Base-by-base conservation (phyloP, 2,329 filamentous ascomycete genomes). In the Neurospora crassa region DNA sequence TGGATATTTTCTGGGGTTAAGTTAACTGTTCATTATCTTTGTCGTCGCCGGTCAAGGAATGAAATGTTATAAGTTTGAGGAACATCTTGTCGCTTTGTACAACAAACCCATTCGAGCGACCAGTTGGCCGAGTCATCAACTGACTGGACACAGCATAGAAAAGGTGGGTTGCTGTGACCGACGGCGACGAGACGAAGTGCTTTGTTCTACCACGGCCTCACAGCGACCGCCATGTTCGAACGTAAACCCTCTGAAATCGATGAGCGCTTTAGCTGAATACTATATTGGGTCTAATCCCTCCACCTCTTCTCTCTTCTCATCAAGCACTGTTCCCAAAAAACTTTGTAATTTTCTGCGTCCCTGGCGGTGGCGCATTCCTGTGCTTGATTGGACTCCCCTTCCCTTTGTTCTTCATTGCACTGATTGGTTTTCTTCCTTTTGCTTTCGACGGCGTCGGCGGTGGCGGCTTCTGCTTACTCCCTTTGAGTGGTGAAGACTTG, bases 281-380 rank as follows among this genome's bases (percentile, higher is more conserved):
- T 40, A 10, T 40, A 11, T 12, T 40, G 10, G 40, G 3, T 40
- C 40, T 40, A 11, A 11, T 40, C 11, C 40, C 40, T 11, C 40
- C 11, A 40, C 40, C 8, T 11, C 43, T 40, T 34, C 24, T 5
- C 8, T 11, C 43, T 40, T 34, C 24, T 5, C 24, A 69, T 80
- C 75, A 84, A 11, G 82, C 79, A 71, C 81, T 83, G 69, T 83
- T 84, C 29, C 77, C 79, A 73, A 84, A 84, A 73, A 84, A 84
- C 71, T 81, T 83, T 0, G 83, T 84, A 37, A 84, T 84, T 75
- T 86, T 86, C 72, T 82, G 82, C 20, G 78, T 81, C 2, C 81
- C 81, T 5, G 75, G 73, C 71, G 72, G 73, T 69, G 76, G 79
- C 71, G 68, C 6, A 79, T 80, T 68, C 69, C 29, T 63, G 8